phyloP scores from a whole-genome alignment of 768 basidiomycete genomes.

The Scleroderma bovista region DNA sequence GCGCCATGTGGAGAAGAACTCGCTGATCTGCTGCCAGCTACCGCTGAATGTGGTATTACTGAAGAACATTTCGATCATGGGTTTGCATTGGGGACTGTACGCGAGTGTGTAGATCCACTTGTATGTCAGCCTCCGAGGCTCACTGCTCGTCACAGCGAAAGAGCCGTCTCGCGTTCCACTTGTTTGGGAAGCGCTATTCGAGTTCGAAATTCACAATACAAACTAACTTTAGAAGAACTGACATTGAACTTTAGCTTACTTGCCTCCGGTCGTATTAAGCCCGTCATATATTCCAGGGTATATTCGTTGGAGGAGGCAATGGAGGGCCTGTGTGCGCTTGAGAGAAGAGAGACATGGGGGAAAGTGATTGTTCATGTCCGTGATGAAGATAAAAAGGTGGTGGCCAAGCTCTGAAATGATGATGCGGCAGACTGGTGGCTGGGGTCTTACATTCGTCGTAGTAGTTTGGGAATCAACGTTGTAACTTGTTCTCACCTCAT shows the following conservation, averaged over 20 bases:
- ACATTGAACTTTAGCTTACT: slow-evolving; percentile 48
- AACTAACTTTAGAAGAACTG: slow-evolving; percentile 2
- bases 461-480: background rate
- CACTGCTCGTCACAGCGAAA: slow-evolving; percentile 38
- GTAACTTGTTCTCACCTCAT: no score
- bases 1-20: slow-evolving; percentile 1
- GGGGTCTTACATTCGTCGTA: background rate
- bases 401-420: slow-evolving; percentile 40
- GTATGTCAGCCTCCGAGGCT: background rate
- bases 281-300: slow-evolving; percentile 63
- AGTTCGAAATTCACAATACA: slow-evolving; percentile 32
- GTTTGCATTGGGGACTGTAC: slow-evolving; percentile 87
- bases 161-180: slow-evolving; percentile 58
- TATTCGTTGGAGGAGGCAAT: slow-evolving; percentile 64
- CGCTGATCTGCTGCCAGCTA: slow-evolving; percentile 39
- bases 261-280: slow-evolving; percentile 54
- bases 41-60: slow-evolving; percentile 79
- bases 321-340: slow-evolving; percentile 70
- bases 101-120: slow-evolving; percentile 40
- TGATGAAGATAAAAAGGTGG: slow-evolving; percentile 35
- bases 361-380: slow-evolving; percentile 71
- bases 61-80: slow-evolving; percentile 81
- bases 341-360: slow-evolving; percentile 86
- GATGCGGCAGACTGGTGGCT: background rate
- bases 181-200: slow-evolving; percentile 71